A percentile compares a stretch with the other conserved stretches of the same genome.
Conservation (phyloP, 2,329 filamentous ascomycete genomes). For the Colletotrichum sp. region DNA sequence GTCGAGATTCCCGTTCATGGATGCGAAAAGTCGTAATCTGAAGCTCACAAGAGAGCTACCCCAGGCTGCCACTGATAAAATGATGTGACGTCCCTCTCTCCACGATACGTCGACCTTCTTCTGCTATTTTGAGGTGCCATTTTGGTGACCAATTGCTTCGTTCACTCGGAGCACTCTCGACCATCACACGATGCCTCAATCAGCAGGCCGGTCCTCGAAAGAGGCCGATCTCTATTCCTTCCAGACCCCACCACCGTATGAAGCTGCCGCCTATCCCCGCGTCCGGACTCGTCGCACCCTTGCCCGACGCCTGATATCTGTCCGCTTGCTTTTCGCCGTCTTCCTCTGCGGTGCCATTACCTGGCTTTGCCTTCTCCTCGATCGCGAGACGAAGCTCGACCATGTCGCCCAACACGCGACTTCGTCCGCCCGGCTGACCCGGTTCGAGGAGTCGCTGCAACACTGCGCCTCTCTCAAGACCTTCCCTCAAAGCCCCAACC, state of each 20-base stretch:
- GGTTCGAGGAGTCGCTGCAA: conserved; percentile 12
- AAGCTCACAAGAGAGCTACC: neutral
- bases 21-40: neutral
- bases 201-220: neutral
- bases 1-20: neutral
- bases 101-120: neutral
- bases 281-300: conserved; percentile 6
- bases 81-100: neutral
- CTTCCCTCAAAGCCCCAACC: conserved; percentile 11
- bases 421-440: neutral
- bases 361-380: conserved; percentile 16
- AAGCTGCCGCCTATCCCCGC: conserved; percentile 15
- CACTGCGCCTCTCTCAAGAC: conserved; percentile 15
- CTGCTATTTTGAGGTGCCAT: neutral
- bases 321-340: neutral
- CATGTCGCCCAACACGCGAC: conserved; percentile 3
- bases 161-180: neutral
- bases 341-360: neutral
- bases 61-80: neutral
- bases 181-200: neutral
- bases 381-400: conserved; percentile 2
- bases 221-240: neutral
- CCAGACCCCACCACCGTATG: conserved; percentile 16
- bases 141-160: neutral
- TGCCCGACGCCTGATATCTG: neutral